Percentiles rank a stretch among this genome's conserved stretches.
Conservation (phyloP, 148 eudicot genomes). For the Silene uniflora region DNA sequence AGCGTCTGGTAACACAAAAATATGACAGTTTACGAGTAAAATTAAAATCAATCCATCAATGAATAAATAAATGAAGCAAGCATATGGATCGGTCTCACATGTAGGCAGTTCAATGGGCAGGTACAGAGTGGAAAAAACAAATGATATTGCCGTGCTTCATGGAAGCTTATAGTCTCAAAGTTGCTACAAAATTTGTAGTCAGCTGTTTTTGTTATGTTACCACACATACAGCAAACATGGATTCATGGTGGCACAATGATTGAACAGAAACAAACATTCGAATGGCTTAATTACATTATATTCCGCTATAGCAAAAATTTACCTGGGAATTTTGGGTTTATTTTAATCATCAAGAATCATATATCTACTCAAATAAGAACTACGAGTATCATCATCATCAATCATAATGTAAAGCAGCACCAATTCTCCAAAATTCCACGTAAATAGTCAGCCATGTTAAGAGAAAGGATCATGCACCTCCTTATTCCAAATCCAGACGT, state of each 20-base stretch:
- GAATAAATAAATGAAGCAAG: not conserved
- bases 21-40: too few relatives aligned
- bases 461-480: conserved; percentile 16
- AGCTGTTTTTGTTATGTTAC: conserved; percentile 19
- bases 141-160: conserved; percentile 16
- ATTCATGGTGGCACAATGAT: conserved; percentile 23
- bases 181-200: conserved; percentile 33
- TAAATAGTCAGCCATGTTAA: conserved; percentile 23
- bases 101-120: not conserved
- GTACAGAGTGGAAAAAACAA: not conserved
- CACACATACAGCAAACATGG: conserved; percentile 28
- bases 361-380: conserved; percentile 28
- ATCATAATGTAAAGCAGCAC: conserved; percentile 22
- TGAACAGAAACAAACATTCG: conserved; percentile 6
- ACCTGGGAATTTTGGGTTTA: conserved; percentile 26
- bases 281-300: conserved; percentile 18
- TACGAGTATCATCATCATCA: conserved; percentile 22
- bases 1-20: too few relatives aligned
- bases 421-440: conserved; percentile 13
- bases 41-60: too few relatives aligned
- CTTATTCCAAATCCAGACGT: conserved; percentile 62
- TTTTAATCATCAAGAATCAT: conserved; percentile 19
- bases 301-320: conserved; percentile 7
- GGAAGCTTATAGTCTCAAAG: conserved; percentile 23
- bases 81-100: not conserved